Base-by-base conservation (phyloP, 176 grass and related monocot genomes). In the Carex cristatella region DNA sequence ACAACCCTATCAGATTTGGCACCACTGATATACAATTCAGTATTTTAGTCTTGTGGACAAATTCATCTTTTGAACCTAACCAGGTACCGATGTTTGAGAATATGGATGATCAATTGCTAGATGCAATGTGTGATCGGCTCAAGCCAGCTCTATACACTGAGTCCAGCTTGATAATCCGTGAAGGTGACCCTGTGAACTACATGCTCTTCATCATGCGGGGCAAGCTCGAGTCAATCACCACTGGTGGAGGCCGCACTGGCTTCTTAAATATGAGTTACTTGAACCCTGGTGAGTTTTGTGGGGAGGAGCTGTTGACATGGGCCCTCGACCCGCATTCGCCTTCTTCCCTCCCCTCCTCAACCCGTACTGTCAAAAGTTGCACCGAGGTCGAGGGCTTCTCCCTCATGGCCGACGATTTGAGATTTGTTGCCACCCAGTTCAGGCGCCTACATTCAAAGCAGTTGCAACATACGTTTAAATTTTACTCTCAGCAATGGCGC, bases 191-290 rank as follows among this genome's bases (percentile, higher is more conserved):
- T 61, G 95, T 98, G 76, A 95, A 90, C 80, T 90, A 94, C 86
- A 98, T 98, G 93, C 89, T 98, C 73, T 98, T 98, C 31, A 85
- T 98, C 83, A 98, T 98, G 95, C 84, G 93, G 83, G 95, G 95
- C 84, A 88, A 90, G 30, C 83, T 98, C 0, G 91, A 90, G 83
- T 94, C 93, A 73, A 90, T 83, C 57, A 95, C 95, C 37, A 98
- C 95, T 61, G 93, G 92, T 87, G 95, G 95, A 68, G 95, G 95
- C 53, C 90, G 92, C 69, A 98, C 89, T 4, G 95, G 95, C 2
- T 93, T 98, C 70, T 93, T 95, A 69, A 93, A 95, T 81, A 94
- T 91, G 28, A 85, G 89, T 86, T 69, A 90, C 85, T 80, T 98
- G 8, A 89, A 93, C 72, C 93, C 91, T 40, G 95, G 95, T 86